These are phyloP conservation scores for Yarrowia keelungensis DNA, from an alignment of 805 yeast species.

Conservation along the genomic window DNA sequence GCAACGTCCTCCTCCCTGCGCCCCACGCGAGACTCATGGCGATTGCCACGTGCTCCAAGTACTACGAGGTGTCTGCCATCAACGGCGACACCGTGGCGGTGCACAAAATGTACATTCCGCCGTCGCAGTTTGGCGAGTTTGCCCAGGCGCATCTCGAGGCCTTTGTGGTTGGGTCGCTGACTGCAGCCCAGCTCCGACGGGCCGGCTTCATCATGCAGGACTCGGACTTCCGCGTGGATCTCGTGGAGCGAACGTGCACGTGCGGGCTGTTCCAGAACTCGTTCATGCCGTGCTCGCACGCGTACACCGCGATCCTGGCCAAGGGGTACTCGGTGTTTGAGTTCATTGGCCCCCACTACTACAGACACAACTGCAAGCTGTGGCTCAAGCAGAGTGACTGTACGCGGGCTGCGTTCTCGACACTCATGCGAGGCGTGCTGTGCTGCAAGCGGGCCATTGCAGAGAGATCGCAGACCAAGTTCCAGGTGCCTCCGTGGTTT, in stretches of 20 bases:
- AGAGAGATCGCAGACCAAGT: slow-evolving; percentile 27
- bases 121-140: slow-evolving; percentile 36
- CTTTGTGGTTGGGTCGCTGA: slow-evolving; percentile 29
- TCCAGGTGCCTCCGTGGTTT: slow-evolving; percentile 34
- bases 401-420: slow-evolving; percentile 19
- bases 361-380: slow-evolving; percentile 35
- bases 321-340: slow-evolving; percentile 33
- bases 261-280: slow-evolving; percentile 30
- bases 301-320: slow-evolving; percentile 30
- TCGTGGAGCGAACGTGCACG: slow-evolving; percentile 24
- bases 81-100: slow-evolving; percentile 25
- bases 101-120: slow-evolving; percentile 31
- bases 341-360: slow-evolving; percentile 35
- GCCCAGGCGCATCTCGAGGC: slow-evolving; percentile 36
- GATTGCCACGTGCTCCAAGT: slow-evolving; percentile 24
- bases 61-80: slow-evolving; percentile 35
- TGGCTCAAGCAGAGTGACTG: slow-evolving; percentile 38
- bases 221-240: slow-evolving; percentile 22
- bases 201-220: slow-evolving; percentile 32
- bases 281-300: slow-evolving; percentile 31
- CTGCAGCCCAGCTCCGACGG: slow-evolving; percentile 14
- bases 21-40: slow-evolving; percentile 33
- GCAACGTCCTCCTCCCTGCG: slow-evolving; percentile 19
- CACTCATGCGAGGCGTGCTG: slow-evolving; percentile 19
- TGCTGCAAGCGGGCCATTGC: slow-evolving; percentile 34